These are phyloP conservation scores for Stevia rebaudiana DNA, from an alignment of 140 eudicot genomes.

Conservation along the genomic window DNA sequence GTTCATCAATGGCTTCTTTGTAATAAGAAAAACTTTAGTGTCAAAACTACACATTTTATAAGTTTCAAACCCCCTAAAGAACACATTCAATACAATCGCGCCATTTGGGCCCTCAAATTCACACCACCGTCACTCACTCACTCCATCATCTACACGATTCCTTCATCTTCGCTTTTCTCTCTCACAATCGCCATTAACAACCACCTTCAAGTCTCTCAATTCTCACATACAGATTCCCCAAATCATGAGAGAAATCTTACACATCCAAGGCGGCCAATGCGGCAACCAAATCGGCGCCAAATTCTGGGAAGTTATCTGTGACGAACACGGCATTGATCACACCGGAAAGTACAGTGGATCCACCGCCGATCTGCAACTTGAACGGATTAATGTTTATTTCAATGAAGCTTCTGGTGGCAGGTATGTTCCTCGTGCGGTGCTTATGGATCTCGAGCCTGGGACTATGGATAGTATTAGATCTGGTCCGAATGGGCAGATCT, in stretches of 20 bases:
- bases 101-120: conserved; percentile 24
- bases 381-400: conserved; percentile 78
- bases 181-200: conserved; percentile 12
- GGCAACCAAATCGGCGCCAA: conserved; percentile 92
- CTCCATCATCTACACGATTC: conserved; percentile 16
- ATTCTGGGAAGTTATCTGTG: conserved; percentile 87
- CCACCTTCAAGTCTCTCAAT: neutral
- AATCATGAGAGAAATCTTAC: conserved; percentile 78
- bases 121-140: neutral
- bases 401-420: conserved; percentile 86
- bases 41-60: neutral
- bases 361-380: conserved; percentile 52
- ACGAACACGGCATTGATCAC: conserved; percentile 73
- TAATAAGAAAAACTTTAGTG: conserved; percentile 12
- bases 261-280: conserved; percentile 93
- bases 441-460: conserved; percentile 97
- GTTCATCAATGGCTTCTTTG: neutral
- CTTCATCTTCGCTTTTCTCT: conserved; percentile 17
- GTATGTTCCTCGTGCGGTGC: conserved; percentile 86
- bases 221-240: neutral
- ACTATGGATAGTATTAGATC: conserved; percentile 95
- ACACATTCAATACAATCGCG: conserved; percentile 24
- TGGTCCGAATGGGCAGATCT: conserved; percentile 75
- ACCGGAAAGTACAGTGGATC: conserved; percentile 51
- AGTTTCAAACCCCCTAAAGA: conserved; percentile 20